phyloP scores from a whole-genome alignment of 2,329 filamentous ascomycete genomes.

The Allantophomopsis lycopodina region DNA sequence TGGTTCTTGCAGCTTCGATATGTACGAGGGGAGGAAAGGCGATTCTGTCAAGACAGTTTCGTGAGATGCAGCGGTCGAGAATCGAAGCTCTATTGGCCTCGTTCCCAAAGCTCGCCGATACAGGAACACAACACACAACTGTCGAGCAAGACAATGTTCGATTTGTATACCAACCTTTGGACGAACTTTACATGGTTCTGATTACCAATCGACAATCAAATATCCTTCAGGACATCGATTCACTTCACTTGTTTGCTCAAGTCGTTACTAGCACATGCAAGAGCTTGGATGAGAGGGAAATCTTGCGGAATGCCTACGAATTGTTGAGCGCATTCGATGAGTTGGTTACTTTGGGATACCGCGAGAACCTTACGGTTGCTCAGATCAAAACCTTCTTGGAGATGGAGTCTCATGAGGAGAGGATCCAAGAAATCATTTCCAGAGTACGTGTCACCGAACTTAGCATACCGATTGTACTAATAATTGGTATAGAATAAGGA shows the following conservation, averaged over 20 bases:
- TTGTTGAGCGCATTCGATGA: conserved; percentile 95
- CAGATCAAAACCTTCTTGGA: conserved; percentile 99
- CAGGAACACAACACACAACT: conserved; percentile 91
- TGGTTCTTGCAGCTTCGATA: conserved; percentile 97
- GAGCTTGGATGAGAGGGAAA: conserved; percentile 89
- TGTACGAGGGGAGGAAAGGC: conserved; percentile 97
- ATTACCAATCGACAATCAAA: conserved; percentile 99
- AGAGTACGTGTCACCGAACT: conserved; percentile 38
- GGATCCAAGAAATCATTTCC: conserved; percentile 96
- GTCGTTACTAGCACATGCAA: conserved; percentile 95
- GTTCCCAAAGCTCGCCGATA: conserved; percentile 94
- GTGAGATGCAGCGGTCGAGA: conserved; percentile 91
- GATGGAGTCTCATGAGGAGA: conserved; percentile 98
- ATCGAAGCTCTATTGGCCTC: conserved; percentile 94
- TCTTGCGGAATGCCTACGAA: conserved; percentile 88
- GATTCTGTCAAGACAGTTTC: conserved; percentile 93
- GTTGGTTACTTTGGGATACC: conserved; percentile 86
- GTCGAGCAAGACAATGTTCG: conserved; percentile 99
- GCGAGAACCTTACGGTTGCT: conserved; percentile 88
- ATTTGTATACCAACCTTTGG: conserved; percentile 97
- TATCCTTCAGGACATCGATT: conserved; percentile 98
- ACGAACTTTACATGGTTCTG: conserved; percentile 98
- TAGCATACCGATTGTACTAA: conserved; percentile 11
- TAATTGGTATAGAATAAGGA: conserved; percentile 69
- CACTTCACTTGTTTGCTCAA: conserved; percentile 92